Evolutionary conservation across 2,329 filamentous ascomycete species (phyloP), one percentile per base, ranked within the genome.

Genomic region (Penicillium thymicola): DNA sequence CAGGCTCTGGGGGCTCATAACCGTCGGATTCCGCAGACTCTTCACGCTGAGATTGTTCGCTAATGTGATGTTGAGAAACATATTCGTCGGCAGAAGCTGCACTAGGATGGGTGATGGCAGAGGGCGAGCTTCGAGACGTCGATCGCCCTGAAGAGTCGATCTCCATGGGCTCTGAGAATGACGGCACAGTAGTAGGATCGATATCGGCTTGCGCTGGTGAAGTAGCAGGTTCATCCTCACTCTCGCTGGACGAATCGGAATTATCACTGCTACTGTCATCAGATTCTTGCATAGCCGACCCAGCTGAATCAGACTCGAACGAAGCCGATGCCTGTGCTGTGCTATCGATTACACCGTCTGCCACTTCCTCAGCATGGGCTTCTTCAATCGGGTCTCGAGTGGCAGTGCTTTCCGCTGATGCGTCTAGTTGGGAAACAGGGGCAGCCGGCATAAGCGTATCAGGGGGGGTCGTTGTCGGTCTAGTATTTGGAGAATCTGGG

Each of bases 1-100:
- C 69, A n/a, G 74, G 70, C 59, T 77, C 76, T 21, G 81, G 81
- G 46, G 83, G 83, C 60, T 86, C 82, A 63, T 85, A 85, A 47
- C 74, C 78, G 57, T 85, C 83, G 2, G 81, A 81, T 30, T 66
- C 66, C 52, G 62, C 61, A 9, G 70, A 72, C 47, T 67, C 64
- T 59, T 73, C 71, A 44, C 64, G 67, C 11, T 45, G 25, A 25
- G 63, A 69, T 18, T 46, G 51, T 14, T 54, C 55, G 37, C 28
- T 45, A 16, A 45, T 48, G 9, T 47, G 23, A 27, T 11, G n/a
- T 13, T 28, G 21, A 13, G 34, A 25, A 25, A n/a, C 14, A 8
- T 40, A 54, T 40, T 60, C 56, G 13, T 56, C 58, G 21, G 50
- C 47, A 32, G 57, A 41, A 32, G 58, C 41, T 43, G 65, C 55